A percentile compares a stretch with the other conserved stretches of the same genome.
Evolutionary conservation across 176 grass and related monocot genomes (phyloP).

Genomic region (Echinochloa phyllopogon): DNA sequence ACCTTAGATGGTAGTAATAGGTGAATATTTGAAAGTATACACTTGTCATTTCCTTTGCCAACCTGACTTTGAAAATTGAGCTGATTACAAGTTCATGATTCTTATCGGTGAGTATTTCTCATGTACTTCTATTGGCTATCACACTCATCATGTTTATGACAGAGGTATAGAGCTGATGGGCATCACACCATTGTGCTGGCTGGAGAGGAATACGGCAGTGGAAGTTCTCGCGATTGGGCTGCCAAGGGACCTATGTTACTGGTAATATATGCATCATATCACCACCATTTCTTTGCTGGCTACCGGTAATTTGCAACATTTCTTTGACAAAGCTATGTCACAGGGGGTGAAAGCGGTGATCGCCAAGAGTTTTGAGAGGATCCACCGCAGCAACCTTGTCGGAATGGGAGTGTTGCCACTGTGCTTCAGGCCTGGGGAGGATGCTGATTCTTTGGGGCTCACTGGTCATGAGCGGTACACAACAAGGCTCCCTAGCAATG

Average conservation of each 20-base stretch:
- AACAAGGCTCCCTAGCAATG: conserved; percentile 65
- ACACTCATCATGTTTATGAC: conserved; percentile 28
- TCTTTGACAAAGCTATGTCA: conserved; percentile 20
- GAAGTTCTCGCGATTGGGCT: conserved; percentile 98
- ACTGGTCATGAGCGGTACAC: conserved; percentile 83
- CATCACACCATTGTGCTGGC: conserved; percentile 81
- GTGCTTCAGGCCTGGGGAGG: conserved; percentile 83
- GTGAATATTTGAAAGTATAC: neutral
- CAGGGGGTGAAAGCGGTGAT: conserved; percentile 98
- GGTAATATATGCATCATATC: conserved; percentile 35
- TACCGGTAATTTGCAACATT: neutral
- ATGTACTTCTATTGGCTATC: neutral
- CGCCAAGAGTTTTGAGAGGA: conserved; percentile 95
- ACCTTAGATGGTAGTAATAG: neutral
- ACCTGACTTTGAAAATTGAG: neutral
- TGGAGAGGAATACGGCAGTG: conserved; percentile 93
- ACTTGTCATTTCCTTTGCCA: neutral
- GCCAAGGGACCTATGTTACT: conserved; percentile 95
- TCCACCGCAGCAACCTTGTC: conserved; percentile 94
- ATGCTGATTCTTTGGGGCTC: conserved; percentile 83
- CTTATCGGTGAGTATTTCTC: neutral
- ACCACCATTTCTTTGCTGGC: neutral
- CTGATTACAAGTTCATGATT: neutral
- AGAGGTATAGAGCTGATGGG: conserved; percentile 87
- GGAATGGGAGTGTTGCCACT: conserved; percentile 92